These are phyloP conservation scores for Trichoderma cornu-damae DNA, from an alignment of 2,329 filamentous ascomycete genomes.

Conservation along the genomic window DNA sequence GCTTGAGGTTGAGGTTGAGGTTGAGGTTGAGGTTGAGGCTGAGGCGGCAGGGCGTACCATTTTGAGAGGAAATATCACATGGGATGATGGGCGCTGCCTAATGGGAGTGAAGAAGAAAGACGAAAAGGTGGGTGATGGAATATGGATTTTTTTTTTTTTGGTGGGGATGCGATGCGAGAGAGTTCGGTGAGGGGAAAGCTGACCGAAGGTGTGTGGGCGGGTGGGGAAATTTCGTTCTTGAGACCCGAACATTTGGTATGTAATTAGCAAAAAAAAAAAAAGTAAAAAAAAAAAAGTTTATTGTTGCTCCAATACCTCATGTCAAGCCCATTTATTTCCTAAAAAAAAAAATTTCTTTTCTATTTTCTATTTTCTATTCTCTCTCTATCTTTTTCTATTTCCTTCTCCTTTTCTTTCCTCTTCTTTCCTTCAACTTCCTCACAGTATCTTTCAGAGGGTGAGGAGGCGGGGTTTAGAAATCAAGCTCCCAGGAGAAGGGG, in stretches of 20 bases:
- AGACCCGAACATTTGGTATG: background rate
- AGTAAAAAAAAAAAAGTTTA: too few relatives aligned
- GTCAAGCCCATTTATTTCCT: background rate
- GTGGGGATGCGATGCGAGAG: background rate
- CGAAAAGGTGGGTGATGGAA: conserved; percentile 12
- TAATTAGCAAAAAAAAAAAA: too few relatives aligned
- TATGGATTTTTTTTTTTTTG: too few relatives aligned
- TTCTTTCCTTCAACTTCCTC: too few relatives aligned
- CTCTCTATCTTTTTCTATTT: background rate
- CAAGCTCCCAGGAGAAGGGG: too few relatives aligned
- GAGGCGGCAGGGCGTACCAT: conserved; percentile 1
- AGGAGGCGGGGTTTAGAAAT: too few relatives aligned
- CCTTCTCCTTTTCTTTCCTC: too few relatives aligned
- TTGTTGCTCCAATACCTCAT: background rate
- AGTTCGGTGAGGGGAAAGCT: conserved; percentile 16
- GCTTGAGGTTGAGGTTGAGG: background rate
- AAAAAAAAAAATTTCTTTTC: too few relatives aligned
- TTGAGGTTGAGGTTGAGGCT: background rate
- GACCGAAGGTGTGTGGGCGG: conserved; percentile 19
- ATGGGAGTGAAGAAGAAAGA: background rate
- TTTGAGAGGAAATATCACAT: background rate
- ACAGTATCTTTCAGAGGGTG: too few relatives aligned
- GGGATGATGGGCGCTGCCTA: background rate
- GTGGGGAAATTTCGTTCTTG: background rate
- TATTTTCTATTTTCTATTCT: background rate